Percentiles rank a stretch among this genome's conserved stretches.
Conservation (phyloP, 2,329 filamentous ascomycete genomes). For the Xenoacremonium recifei region DNA sequence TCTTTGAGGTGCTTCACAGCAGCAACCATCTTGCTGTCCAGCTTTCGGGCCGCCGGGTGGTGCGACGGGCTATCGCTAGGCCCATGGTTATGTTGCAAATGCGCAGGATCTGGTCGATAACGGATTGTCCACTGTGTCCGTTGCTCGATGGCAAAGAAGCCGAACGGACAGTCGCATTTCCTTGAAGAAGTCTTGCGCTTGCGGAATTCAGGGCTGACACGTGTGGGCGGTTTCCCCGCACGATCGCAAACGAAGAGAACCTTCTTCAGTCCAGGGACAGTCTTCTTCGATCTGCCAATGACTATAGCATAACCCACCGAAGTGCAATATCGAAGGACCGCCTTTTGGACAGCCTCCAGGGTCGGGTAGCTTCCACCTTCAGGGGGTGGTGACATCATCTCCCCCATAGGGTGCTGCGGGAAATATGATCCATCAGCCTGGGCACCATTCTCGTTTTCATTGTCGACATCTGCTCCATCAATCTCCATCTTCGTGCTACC, state of each 20-base stretch:
- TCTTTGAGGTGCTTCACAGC: conserved; percentile 66
- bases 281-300: conserved; percentile 67
- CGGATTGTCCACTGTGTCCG: conserved; percentile 66
- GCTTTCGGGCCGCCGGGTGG: conserved; percentile 63
- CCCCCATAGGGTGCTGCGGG: conserved; percentile 54
- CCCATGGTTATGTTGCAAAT: conserved; percentile 62
- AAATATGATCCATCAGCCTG: conserved; percentile 48
- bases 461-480: conserved; percentile 49
- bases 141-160: conserved; percentile 69
- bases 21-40: conserved; percentile 67
- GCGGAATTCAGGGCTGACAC: conserved; percentile 62
- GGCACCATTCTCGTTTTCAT: conserved; percentile 43
- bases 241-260: conserved; percentile 67
- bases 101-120: conserved; percentile 58
- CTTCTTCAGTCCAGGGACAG: conserved; percentile 64
- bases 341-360: conserved; percentile 63
- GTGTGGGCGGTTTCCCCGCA: conserved; percentile 60
- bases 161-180: conserved; percentile 67
- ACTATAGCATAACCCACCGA: conserved; percentile 68
- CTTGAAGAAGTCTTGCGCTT: conserved; percentile 67
- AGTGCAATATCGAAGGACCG: conserved; percentile 63
- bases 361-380: conserved; percentile 64
- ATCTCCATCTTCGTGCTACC: conserved; percentile 53
- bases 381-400: conserved; percentile 61
- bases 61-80: conserved; percentile 66